Conservation (phyloP, 2,329 filamentous ascomycete species). For the Elsinoe fawcettii region DNA sequence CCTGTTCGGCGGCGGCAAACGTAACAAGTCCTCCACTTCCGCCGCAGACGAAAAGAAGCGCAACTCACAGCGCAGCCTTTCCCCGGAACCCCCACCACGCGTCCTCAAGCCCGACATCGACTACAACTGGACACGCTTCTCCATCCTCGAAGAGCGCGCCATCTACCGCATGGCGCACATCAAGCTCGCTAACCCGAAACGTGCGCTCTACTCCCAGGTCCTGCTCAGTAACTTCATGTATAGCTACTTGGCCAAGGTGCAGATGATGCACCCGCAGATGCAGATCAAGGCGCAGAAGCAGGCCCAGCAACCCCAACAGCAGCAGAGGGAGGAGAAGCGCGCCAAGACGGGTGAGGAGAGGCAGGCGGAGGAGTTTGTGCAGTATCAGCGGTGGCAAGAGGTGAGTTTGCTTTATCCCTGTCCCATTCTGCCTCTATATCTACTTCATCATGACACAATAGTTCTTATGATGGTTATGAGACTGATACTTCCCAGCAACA, state of each 20-base stretch:
- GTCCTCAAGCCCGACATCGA: constrained; percentile 78
- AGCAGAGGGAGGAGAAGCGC: constrained; percentile 28
- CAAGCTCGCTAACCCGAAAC: constrained; percentile 93
- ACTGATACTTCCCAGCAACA: constrained; percentile 24
- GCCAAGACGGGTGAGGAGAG: constrained; percentile 18
- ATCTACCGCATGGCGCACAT: constrained; percentile 99
- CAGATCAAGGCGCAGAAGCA: constrained; percentile 69
- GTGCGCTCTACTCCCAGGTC: constrained; percentile 87
- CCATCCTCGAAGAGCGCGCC: constrained; percentile 87
- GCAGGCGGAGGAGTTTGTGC: constrained; percentile 28
- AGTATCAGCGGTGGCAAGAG: constrained; percentile 33
- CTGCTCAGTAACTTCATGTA: constrained; percentile 99
- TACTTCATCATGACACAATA: too few species aligned
- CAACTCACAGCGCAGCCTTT: constrained; percentile 62
- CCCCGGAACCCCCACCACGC: constrained; percentile 69
- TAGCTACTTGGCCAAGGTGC: constrained; percentile 94
- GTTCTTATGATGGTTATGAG: too few species aligned
- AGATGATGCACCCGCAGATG: constrained; percentile 96
- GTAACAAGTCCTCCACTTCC: constrained; percentile 14
- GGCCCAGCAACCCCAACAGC: constrained; percentile 36
- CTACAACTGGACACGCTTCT: constrained; percentile 93
- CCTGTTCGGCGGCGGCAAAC: constrained; percentile 78
- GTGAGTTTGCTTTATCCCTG: constrained; percentile 21
- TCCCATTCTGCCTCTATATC: too few species aligned
- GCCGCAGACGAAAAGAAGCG: constrained; percentile 60